Evolutionary conservation across 1,284 basidiomycete genomes (phyloP).

Genomic region (Ustilago nuda): DNA sequence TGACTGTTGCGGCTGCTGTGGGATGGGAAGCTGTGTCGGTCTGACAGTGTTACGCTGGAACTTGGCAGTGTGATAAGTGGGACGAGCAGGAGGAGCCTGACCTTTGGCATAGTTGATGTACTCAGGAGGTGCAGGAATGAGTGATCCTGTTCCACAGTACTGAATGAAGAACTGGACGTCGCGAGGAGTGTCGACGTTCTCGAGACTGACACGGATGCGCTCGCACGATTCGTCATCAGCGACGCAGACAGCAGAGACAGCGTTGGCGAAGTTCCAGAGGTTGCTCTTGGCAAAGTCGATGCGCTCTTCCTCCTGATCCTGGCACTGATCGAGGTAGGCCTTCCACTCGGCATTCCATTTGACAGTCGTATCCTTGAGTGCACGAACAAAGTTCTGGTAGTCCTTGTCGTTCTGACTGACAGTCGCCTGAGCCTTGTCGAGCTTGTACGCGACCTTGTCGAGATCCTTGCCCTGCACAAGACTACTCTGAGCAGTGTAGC

Average conservation of each 20-base stretch:
- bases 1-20: slow-evolving; percentile 33
- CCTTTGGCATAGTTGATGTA: slow-evolving; percentile 68
- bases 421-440: slow-evolving; percentile 88
- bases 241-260: slow-evolving; percentile 93
- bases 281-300: slow-evolving; percentile 94
- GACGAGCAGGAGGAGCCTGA: slow-evolving; percentile 59
- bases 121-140: slow-evolving; percentile 66
- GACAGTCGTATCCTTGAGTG: slow-evolving; percentile 81
- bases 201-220: slow-evolving; percentile 64
- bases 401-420: slow-evolving; percentile 82
- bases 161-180: slow-evolving; percentile 66
- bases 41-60: slow-evolving; percentile 64
- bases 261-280: slow-evolving; percentile 95
- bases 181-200: slow-evolving; percentile 62
- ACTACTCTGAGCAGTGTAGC: slow-evolving; percentile 91
- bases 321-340: slow-evolving; percentile 75
- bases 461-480: slow-evolving; percentile 93
- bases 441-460: slow-evolving; percentile 87
- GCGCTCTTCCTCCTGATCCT: slow-evolving; percentile 94
- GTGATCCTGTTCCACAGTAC: slow-evolving; percentile 62
- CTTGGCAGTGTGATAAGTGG: slow-evolving; percentile 54
- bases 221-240: slow-evolving; percentile 81
- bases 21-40: slow-evolving; percentile 44
- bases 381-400: slow-evolving; percentile 86
- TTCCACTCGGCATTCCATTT: slow-evolving; percentile 98